These are phyloP conservation scores for Pneumocystis sp. DNA, from an alignment of 1,139 yeast species.

Conservation along the genomic window DNA sequence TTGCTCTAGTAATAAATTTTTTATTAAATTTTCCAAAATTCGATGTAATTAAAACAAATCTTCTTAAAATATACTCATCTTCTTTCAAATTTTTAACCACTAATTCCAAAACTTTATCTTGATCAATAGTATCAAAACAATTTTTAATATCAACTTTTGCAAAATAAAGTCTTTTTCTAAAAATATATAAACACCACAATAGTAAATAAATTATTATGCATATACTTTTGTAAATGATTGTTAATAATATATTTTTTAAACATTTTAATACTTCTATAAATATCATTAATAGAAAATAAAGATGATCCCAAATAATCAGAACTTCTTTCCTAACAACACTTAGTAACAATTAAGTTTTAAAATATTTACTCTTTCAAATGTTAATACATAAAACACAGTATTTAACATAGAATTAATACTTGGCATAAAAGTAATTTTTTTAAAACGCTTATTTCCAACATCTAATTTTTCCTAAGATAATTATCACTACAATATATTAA, in stretches of 20 bases:
- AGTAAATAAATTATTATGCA: constrained; percentile 6
- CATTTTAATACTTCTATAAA: constrained; percentile 1
- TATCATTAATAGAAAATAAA: constrained; percentile 6
- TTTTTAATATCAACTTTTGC: constrained; percentile 64
- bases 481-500: not conserved
- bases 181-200: constrained; percentile 7
- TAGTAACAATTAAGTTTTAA: not conserved
- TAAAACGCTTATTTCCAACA: not conserved
- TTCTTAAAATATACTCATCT: constrained; percentile 11
- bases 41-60: constrained; percentile 5
- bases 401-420: constrained; percentile 10
- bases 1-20: constrained; percentile 4
- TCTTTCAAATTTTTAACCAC: constrained; percentile 5
- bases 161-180: constrained; percentile 32
- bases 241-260: constrained; percentile 10
- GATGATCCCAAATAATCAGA: constrained; percentile 17
- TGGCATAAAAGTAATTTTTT: constrained; percentile 1
- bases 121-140: constrained; percentile 51
- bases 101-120: constrained; percentile 7
- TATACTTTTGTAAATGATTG: constrained; percentile 1
- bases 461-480: not conserved
- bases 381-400: constrained; percentile 6
- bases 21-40: constrained; percentile 3
- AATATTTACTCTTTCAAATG: constrained; percentile 1
- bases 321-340: constrained; percentile 19